Base-by-base conservation (phyloP, 2,329 filamentous ascomycete genomes). In the Alternaria sp. region DNA sequence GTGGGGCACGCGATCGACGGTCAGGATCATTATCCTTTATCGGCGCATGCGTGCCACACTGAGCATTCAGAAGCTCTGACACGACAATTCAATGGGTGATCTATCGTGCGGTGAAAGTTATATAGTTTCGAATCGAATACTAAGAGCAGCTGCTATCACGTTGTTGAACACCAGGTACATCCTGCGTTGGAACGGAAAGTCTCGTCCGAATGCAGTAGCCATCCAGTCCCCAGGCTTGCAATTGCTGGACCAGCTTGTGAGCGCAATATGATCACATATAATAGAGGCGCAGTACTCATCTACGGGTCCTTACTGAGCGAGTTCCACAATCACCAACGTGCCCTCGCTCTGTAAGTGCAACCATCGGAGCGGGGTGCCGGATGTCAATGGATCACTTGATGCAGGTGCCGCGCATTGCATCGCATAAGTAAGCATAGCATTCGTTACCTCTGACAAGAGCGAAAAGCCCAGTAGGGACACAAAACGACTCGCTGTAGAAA, bases 1-100 rank as follows among this genome's bases (percentile, higher is more conserved):
- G 65, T 70, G 69, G 71, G 69, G 70, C 69, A 69, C 51, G 52
- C 36, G 63, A 69, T 73, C 69, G 67, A 54, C 66, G 28, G 55
- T 47, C 57, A 62, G 68, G 65, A 69, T 71, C 61, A 13, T 56
- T 54, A 12, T 47, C 43, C 62, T 57, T 13, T 43, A 46, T 55
- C 54, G 59, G 43, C 44, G 21, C 32, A 54, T 54, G 21, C 47
- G 52, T 43, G 45, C 57, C 40, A 21, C 40, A 30, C 17, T 44
- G 45, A 19, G 32, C 13, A 36, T 46, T 23, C 1, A 12, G 15
- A 25, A 6, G 26, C 17, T 3, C 50, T 4, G 26, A 52, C 49
- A 3, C 17, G 17, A 21, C 4, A 11, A 1, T 28, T 5, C 4
- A 28, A 28, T 28, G 26, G 26, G 26, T 28, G 4, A 11, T 5